These are phyloP conservation scores for Cladosporium sp. DNA, from an alignment of 2,329 filamentous ascomycete species.

Conservation along the genomic window DNA sequence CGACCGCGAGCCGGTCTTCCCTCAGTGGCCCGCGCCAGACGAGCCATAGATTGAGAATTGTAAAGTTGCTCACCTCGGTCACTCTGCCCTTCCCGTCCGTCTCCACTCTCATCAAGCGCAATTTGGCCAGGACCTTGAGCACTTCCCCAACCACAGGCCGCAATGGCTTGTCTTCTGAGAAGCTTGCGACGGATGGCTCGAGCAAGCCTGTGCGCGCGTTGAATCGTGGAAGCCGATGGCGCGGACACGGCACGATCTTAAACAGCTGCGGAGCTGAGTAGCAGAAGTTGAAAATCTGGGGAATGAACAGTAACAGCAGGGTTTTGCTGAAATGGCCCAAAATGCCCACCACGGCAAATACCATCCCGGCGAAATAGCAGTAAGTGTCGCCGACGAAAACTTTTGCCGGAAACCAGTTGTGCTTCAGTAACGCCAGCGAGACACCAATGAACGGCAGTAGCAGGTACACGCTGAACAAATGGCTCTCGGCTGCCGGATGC, in stretches of 20 bases:
- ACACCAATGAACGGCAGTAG: conserved; percentile 92
- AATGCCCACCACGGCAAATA: conserved; percentile 95
- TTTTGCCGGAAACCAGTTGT: conserved; percentile 94
- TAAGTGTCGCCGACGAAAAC: conserved; percentile 99
- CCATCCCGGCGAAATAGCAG: conserved; percentile 99
- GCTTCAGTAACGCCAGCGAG: conserved; percentile 75
- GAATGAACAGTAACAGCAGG: conserved; percentile 80
- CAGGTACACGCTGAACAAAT: conserved; percentile 93
- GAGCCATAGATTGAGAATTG: conserved; percentile 91
- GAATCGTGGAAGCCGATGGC: conserved; percentile 86
- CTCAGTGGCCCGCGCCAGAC: conserved; percentile 90
- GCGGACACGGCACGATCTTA: conserved; percentile 81
- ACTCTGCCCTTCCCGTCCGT: conserved; percentile 67
- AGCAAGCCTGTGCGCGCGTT: conserved; percentile 79
- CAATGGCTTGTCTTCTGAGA: conserved; percentile 60
- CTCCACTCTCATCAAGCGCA: conserved; percentile 66
- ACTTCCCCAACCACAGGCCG: conserved; percentile 56
- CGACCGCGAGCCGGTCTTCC: conserved; percentile 76
- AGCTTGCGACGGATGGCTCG: conserved; percentile 80
- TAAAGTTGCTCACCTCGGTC: conserved; percentile 81
- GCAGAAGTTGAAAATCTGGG: conserved; percentile 93
- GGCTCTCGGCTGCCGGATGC: conserved; percentile 91
- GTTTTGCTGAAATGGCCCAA: conserved; percentile 98
- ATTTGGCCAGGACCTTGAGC: conserved; percentile 63
- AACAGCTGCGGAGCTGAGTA: conserved; percentile 93